Conservation (phyloP, 768 basidiomycete species). For the Podaxis carcinomalis region DNA sequence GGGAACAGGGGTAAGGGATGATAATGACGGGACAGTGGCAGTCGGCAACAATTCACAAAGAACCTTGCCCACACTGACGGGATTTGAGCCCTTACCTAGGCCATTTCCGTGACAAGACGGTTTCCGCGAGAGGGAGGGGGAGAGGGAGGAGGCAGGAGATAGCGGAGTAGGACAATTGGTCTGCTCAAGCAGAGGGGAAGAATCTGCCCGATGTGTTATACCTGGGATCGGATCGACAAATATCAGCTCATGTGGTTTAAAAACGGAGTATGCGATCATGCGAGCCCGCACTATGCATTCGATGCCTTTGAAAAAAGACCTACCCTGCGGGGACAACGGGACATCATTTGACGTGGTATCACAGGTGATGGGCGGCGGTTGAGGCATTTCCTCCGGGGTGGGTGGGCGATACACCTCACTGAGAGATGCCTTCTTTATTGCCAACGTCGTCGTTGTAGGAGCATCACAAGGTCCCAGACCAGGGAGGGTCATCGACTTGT, state of each 20-base stretch:
- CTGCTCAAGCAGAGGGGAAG: not conserved
- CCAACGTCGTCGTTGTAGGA: slow-evolving; percentile 5
- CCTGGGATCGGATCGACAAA: slow-evolving; percentile 2
- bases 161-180: not conserved
- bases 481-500: slow-evolving; percentile 50
- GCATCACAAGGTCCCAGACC: slow-evolving; percentile 25
- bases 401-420: slow-evolving; percentile 16
- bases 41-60: slow-evolving; percentile 10
- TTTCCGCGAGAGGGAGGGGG: not conserved
- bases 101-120: not conserved
- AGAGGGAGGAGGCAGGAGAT: not conserved
- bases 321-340: slow-evolving; percentile 5
- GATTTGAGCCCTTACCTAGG: not conserved
- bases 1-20: slow-evolving; percentile 1
- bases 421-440: slow-evolving; percentile 4
- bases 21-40: slow-evolving; percentile 6
- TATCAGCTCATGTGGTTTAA: not conserved
- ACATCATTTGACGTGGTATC: not conserved
- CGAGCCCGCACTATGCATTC: not conserved
- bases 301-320: not conserved
- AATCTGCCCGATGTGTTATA: not conserved
- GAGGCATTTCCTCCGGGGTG: slow-evolving; percentile 15
- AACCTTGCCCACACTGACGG: slow-evolving; percentile 20
- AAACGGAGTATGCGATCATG: not conserved
- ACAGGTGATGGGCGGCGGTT: slow-evolving; percentile 5